Base-by-base conservation (phyloP, 495 filamentous ascomycete genomes). In the Xylaria palmicola region DNA sequence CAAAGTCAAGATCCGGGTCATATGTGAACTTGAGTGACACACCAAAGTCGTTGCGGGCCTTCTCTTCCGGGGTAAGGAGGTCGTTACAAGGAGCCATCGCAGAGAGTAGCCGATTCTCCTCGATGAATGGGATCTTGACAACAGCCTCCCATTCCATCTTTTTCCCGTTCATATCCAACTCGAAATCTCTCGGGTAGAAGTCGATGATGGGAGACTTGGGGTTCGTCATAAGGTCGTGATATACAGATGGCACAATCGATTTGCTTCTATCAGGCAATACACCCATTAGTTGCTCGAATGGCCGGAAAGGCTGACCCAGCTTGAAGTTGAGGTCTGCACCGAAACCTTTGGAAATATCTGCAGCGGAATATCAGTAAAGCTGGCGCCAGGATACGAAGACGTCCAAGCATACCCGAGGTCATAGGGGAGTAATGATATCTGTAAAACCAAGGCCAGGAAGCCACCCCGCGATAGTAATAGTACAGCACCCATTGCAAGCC, bases 91-190 rank as follows among this genome's bases (percentile, higher is more conserved):
- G 88, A 17, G 82, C 88, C 85, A 99, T 94, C 10, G 93, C 95
- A 34, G 79, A 76, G 37, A 99, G 79, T 17, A 99, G 76, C 3
- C 95, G 83, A 51, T 84, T 81, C 71, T 98, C 93, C 30, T 98
- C 92, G 65, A 99, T 99, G 75, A 99, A 99, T 0, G 95, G 95
- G 63, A 99, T 98, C 76, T 97, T 97, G 54, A 98, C 92, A 39
- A 99, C 93, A 30, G 94, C 95, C 68, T 99, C 95, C 95, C 95
- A 99, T 65, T 98, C 95, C 92, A 96, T 95, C 79, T 96, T 99
- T 81, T 99, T 99, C 56, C 95, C 95, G 66, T 98, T 97, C 93
- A 98, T 97, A 69, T 99, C 95, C 19, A 99, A 83, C 64, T 97
- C 92, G 64, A 99, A 99, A 63, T 98, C 93, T 59, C 93, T 85